These are phyloP conservation scores for Boletus edulis DNA, from an alignment of 768 basidiomycete species.

Conservation along the genomic window DNA sequence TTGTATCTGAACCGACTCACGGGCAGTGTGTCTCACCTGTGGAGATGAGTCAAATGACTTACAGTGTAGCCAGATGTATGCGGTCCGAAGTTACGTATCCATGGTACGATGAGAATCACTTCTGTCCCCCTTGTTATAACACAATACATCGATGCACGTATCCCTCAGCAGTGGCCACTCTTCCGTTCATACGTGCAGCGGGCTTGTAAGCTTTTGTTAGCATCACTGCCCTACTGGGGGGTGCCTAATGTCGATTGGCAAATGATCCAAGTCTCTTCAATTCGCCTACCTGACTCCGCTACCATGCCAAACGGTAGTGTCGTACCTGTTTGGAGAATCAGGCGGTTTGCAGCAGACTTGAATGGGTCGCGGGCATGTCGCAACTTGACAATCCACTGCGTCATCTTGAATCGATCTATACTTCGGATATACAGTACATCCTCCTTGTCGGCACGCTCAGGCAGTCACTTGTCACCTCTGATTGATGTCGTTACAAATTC, in stretches of 20 bases:
- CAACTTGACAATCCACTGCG: constrained; percentile 51
- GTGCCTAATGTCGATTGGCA: constrained; percentile 46
- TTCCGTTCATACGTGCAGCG: not conserved
- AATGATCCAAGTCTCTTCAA: constrained; percentile 44
- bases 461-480: constrained; percentile 1
- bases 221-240: not conserved
- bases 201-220: constrained; percentile 8
- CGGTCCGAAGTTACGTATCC: not conserved
- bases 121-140: not conserved
- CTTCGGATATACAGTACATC: not conserved
- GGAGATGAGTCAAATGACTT: not conserved
- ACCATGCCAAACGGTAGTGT: constrained; percentile 45
- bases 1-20: not conserved
- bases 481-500: constrained; percentile 1
- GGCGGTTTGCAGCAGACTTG: constrained; percentile 57
- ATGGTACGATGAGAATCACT: not conserved
- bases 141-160: not conserved
- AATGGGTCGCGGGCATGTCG: constrained; percentile 53
- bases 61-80: not conserved
- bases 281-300: constrained; percentile 35
- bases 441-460: not conserved
- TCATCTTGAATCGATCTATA: constrained; percentile 27
- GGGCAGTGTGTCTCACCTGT: not conserved
- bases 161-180: not conserved
- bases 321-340: constrained; percentile 60